A percentile compares a stretch with the other conserved stretches of the same genome.
These are phyloP conservation scores for Thalia dealbata DNA, from an alignment of 176 grass and related monocot species.

Conservation along the genomic window DNA sequence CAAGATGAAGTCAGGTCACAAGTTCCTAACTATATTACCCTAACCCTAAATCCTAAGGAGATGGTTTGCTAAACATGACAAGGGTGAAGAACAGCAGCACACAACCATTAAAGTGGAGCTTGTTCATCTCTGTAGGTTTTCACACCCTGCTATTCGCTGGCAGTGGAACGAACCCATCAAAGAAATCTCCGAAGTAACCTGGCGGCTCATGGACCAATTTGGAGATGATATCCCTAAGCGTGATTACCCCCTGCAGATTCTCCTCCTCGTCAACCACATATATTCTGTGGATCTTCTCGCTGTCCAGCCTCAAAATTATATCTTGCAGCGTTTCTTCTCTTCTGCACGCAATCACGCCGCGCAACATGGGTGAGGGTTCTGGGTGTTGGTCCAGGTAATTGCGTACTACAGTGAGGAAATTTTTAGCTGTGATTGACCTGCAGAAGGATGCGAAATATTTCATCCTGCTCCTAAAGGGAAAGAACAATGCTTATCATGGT, in stretches of 20 bases:
- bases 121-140: neutral
- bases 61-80: no score
- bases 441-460: conserved; percentile 5
- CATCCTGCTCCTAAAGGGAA: no score
- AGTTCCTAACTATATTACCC: no score
- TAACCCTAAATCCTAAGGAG: no score
- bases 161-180: conserved; percentile 71
- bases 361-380: conserved; percentile 48
- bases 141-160: conserved; percentile 69
- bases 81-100: no score
- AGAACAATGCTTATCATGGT: no score
- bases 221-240: conserved; percentile 91
- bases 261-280: conserved; percentile 54
- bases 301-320: conserved; percentile 75
- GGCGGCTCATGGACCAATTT: conserved; percentile 81
- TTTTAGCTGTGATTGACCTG: conserved; percentile 75
- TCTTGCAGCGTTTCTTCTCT: conserved; percentile 51
- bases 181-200: conserved; percentile 96
- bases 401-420: conserved; percentile 62
- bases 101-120: no score
- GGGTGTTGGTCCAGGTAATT: conserved; percentile 55
- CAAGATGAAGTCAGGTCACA: no score
- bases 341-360: conserved; percentile 49
- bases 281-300: conserved; percentile 68
- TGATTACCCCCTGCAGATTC: conserved; percentile 65